Percentiles rank a stretch among this genome's conserved stretches.
Conservation (phyloP, 805 yeast genomes). For the Cyberlindnera mycetangii region DNA sequence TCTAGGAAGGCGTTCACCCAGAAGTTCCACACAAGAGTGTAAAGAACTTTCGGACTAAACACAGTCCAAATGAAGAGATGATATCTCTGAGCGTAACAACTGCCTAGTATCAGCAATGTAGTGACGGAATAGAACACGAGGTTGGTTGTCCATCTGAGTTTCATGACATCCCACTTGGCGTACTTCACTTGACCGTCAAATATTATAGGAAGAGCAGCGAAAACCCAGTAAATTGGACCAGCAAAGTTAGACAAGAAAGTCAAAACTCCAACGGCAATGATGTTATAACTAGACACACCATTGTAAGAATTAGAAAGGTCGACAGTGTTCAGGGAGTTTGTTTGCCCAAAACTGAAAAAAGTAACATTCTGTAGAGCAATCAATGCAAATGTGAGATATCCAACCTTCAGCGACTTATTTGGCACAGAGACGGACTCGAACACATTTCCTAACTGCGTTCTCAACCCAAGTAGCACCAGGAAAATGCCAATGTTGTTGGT, state of each 20-base stretch:
- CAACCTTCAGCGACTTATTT: constrained; percentile 4
- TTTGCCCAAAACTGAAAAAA: constrained; percentile 85
- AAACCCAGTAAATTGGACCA: constrained; percentile 80
- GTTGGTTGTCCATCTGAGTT: constrained; percentile 23
- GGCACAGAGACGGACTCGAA: neutral
- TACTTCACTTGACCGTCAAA: constrained; percentile 30
- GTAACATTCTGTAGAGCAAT: constrained; percentile 68
- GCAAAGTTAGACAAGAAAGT: constrained; percentile 85
- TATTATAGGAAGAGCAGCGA: constrained; percentile 41
- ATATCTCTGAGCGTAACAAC: constrained; percentile 73
- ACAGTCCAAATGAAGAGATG: constrained; percentile 98
- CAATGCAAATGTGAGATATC: constrained; percentile 17
- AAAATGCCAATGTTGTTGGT: constrained; percentile 48
- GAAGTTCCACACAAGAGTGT: constrained; percentile 71
- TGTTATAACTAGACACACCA: constrained; percentile 71
- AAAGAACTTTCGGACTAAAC: constrained; percentile 88
- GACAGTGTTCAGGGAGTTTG: constrained; percentile 88
- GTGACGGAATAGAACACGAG: constrained; percentile 53
- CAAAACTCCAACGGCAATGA: constrained; percentile 68
- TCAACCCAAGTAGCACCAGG: constrained; percentile 35
- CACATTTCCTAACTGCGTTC: constrained; percentile 11
- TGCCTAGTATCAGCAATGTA: constrained; percentile 54
- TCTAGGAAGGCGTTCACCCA: constrained; percentile 41
- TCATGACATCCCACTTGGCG: constrained; percentile 35
- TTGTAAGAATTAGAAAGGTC: constrained; percentile 91